A percentile compares a stretch with the other conserved stretches of the same genome.
phyloP scores from a whole-genome alignment of 2,329 filamentous ascomycete genomes.

The Stromatinia cepivora region DNA sequence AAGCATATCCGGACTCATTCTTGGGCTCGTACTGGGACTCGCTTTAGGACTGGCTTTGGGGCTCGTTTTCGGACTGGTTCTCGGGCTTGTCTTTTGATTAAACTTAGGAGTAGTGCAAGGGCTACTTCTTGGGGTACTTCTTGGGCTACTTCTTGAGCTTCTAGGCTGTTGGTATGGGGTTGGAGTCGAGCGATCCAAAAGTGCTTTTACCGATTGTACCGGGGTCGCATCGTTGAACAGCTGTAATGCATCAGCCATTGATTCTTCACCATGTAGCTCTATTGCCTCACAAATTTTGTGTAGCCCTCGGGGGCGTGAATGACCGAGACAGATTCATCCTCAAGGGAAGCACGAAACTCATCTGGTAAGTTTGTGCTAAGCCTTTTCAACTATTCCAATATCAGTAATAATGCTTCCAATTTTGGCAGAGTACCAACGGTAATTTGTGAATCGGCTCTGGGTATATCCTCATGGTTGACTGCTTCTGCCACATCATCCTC shows the following conservation, averaged over 20 bases:
- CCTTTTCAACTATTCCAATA: constrained; percentile 36
- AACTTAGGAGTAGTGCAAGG: constrained; percentile 16
- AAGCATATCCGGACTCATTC: constrained; percentile 9
- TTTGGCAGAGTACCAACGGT: constrained; percentile 31
- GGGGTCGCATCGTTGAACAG: constrained; percentile 10
- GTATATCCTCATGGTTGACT: constrained; percentile 39
- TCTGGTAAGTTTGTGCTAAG: constrained; percentile 56
- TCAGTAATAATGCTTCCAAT: constrained; percentile 28
- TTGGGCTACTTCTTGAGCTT: constrained; percentile 25
- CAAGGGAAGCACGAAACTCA: constrained; percentile 57
- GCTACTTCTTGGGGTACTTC: constrained; percentile 11
- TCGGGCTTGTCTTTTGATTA: constrained; percentile 13
- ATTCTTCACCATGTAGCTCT: not conserved
- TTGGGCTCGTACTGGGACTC: constrained; percentile 9
- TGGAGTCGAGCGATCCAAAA: constrained; percentile 38
- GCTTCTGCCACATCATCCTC: constrained; percentile 71
- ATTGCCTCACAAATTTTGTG: constrained; percentile 66
- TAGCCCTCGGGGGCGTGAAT: constrained; percentile 89
- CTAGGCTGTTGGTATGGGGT: constrained; percentile 37
- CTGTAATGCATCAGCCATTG: constrained; percentile 13
- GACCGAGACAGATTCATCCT: constrained; percentile 82
- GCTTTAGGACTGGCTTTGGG: constrained; percentile 2
- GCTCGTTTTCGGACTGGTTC: constrained; percentile 1
- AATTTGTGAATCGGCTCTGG: constrained; percentile 29
- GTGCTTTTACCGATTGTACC: constrained; percentile 16